phyloP scores from a whole-genome alignment of 805 yeast genomes.

The Kuraishia piskuri region DNA sequence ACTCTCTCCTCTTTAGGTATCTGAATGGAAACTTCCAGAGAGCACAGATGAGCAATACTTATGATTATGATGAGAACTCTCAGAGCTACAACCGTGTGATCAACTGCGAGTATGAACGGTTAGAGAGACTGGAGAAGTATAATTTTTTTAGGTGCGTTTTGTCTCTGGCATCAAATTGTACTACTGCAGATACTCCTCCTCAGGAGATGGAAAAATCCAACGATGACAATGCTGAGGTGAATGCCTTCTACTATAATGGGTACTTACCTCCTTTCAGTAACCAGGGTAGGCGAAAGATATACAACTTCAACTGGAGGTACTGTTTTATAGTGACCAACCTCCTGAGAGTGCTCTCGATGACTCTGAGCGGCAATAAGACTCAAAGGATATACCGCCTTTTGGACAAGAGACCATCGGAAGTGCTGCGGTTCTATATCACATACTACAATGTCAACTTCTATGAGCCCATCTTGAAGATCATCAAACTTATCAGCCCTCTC shows the following conservation, averaged over 20 bases:
- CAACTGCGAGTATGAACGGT: slow-evolving; percentile 21
- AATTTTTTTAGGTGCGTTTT: slow-evolving; percentile 16
- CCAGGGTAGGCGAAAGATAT: slow-evolving; percentile 4
- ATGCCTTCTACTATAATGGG: not conserved
- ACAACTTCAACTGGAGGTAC: slow-evolving; percentile 27
- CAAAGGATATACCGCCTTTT: slow-evolving; percentile 62
- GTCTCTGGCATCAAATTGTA: slow-evolving; percentile 7
- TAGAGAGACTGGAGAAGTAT: slow-evolving; percentile 17
- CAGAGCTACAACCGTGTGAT: slow-evolving; percentile 9
- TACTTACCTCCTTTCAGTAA: not conserved
- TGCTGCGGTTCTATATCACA: slow-evolving; percentile 45
- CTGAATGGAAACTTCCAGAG: slow-evolving; percentile 20
- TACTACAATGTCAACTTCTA: slow-evolving; percentile 58
- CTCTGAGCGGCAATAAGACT: slow-evolving; percentile 53
- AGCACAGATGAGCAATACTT: slow-evolving; percentile 15
- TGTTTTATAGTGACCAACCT: slow-evolving; percentile 42
- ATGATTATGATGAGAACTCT: slow-evolving; percentile 9
- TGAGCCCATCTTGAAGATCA: slow-evolving; percentile 60
- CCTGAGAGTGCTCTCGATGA: slow-evolving; percentile 45
- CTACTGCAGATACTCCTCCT: not conserved
- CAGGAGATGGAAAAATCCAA: not conserved
- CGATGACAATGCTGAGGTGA: not conserved
- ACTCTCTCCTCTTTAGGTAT: slow-evolving; percentile 26
- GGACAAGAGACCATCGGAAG: slow-evolving; percentile 55
- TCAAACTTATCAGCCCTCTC: slow-evolving; percentile 78